Evolutionary conservation across 2,329 filamentous ascomycete species (phyloP).

Genomic region (Trichoderma cornu-damae): DNA sequence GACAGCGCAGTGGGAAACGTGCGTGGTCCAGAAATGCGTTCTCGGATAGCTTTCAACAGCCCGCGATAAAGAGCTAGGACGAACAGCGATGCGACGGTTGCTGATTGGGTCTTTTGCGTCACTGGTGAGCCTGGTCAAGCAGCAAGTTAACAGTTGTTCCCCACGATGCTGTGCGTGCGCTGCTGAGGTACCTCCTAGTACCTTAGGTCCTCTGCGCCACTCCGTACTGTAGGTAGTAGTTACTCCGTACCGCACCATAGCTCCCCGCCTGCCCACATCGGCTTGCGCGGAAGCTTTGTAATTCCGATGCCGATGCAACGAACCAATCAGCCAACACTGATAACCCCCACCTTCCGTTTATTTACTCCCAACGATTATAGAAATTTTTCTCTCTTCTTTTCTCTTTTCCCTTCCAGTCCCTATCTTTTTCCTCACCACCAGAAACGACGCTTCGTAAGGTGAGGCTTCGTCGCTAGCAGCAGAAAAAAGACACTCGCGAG

Average conservation of each 20-base stretch:
- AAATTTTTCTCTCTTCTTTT: neutral
- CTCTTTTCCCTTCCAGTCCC: neutral
- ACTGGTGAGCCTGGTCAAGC: neutral
- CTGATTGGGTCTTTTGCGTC: neutral
- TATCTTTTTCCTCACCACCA: neutral
- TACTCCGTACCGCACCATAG: too few relatives aligned
- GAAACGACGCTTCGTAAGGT: neutral
- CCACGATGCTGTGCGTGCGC: constrained; percentile 11
- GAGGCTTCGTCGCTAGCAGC: neutral
- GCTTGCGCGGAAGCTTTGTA: neutral
- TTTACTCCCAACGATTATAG: neutral
- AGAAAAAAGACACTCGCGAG: constrained; percentile 1
- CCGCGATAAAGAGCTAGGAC: neutral
- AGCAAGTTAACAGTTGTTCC: constrained; percentile 9
- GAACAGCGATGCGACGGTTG: neutral
- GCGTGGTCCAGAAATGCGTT: neutral
- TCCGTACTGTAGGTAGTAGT: too few relatives aligned
- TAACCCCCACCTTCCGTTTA: neutral
- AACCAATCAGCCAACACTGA: neutral
- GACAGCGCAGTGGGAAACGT: neutral
- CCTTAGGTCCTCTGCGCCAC: too few relatives aligned
- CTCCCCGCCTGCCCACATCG: neutral
- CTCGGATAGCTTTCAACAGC: neutral
- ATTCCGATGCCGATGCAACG: neutral
- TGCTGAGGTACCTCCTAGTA: neutral